These are phyloP conservation scores for Cinchona pubescens DNA, from an alignment of 257 asterid species.

Conservation along the genomic window DNA sequence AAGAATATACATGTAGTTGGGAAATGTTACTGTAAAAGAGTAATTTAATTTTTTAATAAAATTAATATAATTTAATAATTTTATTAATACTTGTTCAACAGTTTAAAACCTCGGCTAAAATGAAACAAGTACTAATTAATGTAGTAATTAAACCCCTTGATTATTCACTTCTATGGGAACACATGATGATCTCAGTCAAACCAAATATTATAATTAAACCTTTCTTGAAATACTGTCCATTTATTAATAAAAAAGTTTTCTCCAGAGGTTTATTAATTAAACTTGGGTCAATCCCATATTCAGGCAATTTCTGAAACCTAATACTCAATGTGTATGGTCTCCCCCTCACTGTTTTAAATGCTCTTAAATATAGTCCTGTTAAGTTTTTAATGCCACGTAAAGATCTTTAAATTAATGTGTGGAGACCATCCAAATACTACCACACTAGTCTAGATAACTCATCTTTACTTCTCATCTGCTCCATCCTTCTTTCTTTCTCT, in stretches of 20 bases:
- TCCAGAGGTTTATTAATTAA: neutral
- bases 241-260: neutral
- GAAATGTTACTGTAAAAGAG: no score
- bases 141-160: conserved; percentile 15
- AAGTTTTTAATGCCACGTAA: neutral
- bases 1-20: no score
- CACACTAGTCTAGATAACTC: conserved; percentile 10
- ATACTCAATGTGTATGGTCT: conserved; percentile 4
- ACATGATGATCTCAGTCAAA: conserved; percentile 1
- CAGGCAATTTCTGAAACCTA: conserved; percentile 23
- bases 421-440: conserved; percentile 7
- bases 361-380: neutral
- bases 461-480: conserved; percentile 27
- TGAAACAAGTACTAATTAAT: no score
- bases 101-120: no score
- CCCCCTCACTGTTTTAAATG: conserved; percentile 6
- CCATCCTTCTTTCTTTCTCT: conserved; percentile 8
- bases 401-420: neutral
- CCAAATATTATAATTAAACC: neutral
- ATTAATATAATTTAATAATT: no score
- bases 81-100: no score
- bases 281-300: conserved; percentile 7
- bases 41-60: no score
- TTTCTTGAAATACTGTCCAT: neutral
- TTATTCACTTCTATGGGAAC: conserved; percentile 1